Evolutionary conservation across 352 stramenopile species (phyloP).

Genomic region (Phytophthora rubi): DNA sequence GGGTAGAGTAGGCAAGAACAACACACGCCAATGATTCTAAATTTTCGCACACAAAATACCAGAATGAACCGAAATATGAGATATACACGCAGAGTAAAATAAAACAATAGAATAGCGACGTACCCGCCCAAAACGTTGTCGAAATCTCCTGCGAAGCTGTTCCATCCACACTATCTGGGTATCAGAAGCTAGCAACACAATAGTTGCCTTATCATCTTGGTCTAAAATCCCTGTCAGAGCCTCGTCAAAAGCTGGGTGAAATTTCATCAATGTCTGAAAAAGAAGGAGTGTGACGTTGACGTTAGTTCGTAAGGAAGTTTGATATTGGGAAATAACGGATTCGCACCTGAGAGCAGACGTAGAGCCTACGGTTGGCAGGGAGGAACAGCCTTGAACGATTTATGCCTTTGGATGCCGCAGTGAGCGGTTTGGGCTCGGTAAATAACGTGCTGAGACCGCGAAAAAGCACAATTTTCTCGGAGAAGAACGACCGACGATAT

Average conservation of each 20-base stretch:
- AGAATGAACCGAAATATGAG: not conserved
- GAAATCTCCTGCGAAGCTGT: slow-evolving; percentile 48
- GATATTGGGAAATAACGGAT: not conserved
- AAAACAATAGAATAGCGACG: not conserved
- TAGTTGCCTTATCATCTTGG: slow-evolving; percentile 38
- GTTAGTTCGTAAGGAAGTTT: not conserved
- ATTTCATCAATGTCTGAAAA: slow-evolving; percentile 75
- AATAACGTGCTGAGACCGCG: slow-evolving; percentile 70
- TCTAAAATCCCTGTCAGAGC: slow-evolving; percentile 49
- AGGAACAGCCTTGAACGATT: slow-evolving; percentile 48
- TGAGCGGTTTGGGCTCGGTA: slow-evolving; percentile 31
- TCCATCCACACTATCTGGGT: slow-evolving; percentile 64
- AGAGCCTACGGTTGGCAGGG: slow-evolving; percentile 49
- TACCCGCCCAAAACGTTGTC: slow-evolving; percentile 44
- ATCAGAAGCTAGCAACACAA: slow-evolving; percentile 58
- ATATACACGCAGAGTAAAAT: not conserved
- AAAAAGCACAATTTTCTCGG: slow-evolving; percentile 78
- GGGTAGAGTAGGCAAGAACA: slow-evolving; percentile 69
- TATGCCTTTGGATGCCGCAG: slow-evolving; percentile 25
- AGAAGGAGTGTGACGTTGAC: not conserved
- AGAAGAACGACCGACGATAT: slow-evolving; percentile 53
- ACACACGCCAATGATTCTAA: slow-evolving; percentile 41
- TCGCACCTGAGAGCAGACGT: slow-evolving; percentile 60
- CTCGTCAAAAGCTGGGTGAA: slow-evolving; percentile 59
- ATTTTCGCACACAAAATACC: not conserved